phyloP scores from a whole-genome alignment of 2,329 filamentous ascomycete species.

The Sphaerostilbella broomeana region DNA sequence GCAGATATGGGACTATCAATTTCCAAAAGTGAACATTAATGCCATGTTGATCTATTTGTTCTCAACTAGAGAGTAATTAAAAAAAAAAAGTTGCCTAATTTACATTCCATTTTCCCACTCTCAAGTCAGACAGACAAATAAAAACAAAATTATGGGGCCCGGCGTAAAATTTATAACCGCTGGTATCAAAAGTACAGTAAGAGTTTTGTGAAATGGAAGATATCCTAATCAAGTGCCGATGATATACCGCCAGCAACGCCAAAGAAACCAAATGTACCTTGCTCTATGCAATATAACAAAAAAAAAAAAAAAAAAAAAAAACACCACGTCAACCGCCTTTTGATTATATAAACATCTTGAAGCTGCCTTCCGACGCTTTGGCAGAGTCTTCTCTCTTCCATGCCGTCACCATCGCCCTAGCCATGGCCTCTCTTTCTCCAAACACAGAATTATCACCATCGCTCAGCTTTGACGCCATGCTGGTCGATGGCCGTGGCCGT shows the following conservation, averaged over 20 bases:
- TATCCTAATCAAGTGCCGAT: no score
- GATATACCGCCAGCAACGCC: not conserved
- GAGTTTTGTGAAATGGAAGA: no score
- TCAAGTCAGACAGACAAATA: no score
- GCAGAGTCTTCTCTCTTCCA: conserved; percentile 18
- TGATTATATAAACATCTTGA: conserved; percentile 20
- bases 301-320: not conserved
- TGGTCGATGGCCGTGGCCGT: conserved; percentile 8
- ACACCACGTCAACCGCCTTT: not conserved
- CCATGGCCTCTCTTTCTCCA: conserved; percentile 10
- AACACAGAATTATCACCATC: conserved; percentile 13
- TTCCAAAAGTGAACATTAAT: no score
- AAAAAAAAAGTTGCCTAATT: no score
- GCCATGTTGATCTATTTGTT: no score
- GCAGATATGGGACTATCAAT: no score
- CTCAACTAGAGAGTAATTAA: no score
- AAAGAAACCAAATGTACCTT: not conserved
- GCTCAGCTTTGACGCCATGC: conserved; percentile 7
- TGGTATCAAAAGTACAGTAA: no score
- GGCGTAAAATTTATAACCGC: no score
- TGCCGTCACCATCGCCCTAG: conserved; percentile 1
- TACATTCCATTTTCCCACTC: no score
- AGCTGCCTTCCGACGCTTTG: conserved; percentile 21
- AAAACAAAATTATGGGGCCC: no score
- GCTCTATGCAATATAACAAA: not conserved